These are phyloP conservation scores for Fistulifera solaris DNA, from an alignment of 108 stramenopile genomes.

Conservation along the genomic window DNA sequence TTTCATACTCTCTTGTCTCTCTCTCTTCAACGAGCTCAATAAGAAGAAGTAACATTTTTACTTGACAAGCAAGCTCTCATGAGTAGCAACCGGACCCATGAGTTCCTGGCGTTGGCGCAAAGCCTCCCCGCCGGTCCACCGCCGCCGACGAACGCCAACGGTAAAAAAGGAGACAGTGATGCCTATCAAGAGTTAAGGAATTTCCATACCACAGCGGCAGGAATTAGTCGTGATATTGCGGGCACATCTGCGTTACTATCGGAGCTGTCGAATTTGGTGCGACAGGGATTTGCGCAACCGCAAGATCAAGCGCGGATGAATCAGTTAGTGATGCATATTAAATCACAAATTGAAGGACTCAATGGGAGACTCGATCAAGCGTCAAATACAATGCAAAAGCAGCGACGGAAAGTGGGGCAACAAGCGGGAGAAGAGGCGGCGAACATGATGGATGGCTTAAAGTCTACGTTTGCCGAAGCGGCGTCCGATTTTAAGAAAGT, in stretches of 20 bases:
- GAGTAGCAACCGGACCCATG: constrained; percentile 47
- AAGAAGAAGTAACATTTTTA: too few species aligned
- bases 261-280: constrained; percentile 64
- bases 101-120: constrained; percentile 65
- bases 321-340: constrained; percentile 65
- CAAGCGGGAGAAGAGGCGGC: constrained; percentile 76
- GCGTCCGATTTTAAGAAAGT: constrained; percentile 75
- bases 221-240: constrained; percentile 69
- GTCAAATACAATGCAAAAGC: constrained; percentile 37
- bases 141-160: neutral
- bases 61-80: neutral
- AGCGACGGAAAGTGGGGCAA: constrained; percentile 57
- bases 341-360: constrained; percentile 61
- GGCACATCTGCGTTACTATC: constrained; percentile 52
- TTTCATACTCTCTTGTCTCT: too few species aligned
- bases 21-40: too few species aligned
- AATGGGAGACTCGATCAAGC: constrained; percentile 68
- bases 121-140: constrained; percentile 15
- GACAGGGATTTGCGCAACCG: constrained; percentile 53
- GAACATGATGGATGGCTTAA: constrained; percentile 66
- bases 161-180: neutral
- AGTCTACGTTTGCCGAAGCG: constrained; percentile 72
- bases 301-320: constrained; percentile 66
- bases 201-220: constrained; percentile 67
- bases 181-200: constrained; percentile 42